phyloP scores from a whole-genome alignment of 148 eudicot genomes.

The Tetragonia tetragonoides region DNA sequence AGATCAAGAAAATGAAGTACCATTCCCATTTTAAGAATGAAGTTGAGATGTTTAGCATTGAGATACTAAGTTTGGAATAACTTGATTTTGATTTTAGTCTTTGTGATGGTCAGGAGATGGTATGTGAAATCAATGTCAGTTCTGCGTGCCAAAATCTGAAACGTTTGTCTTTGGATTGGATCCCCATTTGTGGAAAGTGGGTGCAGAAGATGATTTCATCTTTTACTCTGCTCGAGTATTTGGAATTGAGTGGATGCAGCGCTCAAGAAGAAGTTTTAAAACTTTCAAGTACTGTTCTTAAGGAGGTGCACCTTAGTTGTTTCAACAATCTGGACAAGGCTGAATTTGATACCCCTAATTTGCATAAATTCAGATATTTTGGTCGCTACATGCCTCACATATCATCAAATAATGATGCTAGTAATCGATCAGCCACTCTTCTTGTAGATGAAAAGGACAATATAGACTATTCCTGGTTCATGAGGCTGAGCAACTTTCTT shows the following conservation, averaged over 20 bases:
- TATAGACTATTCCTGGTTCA: not conserved
- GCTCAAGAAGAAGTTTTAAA: not conserved
- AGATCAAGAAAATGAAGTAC: not conserved
- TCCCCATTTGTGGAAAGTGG: not conserved
- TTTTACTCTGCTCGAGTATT: not conserved
- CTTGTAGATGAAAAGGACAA: not conserved
- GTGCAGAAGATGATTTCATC: not conserved
- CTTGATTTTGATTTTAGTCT: not conserved
- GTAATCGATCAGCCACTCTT: not conserved
- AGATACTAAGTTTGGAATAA: not conserved
- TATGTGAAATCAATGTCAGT: not conserved
- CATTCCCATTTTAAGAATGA: not conserved
- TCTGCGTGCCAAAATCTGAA: slow-evolving; percentile 1
- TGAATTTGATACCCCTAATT: not conserved
- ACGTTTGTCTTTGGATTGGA: not conserved
- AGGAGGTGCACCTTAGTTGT: not conserved
- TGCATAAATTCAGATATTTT: not conserved
- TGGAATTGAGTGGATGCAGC: not conserved
- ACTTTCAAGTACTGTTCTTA: not conserved
- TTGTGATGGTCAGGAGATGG: not conserved
- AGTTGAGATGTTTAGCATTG: not conserved
- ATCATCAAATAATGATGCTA: not conserved
- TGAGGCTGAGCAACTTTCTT: no score
- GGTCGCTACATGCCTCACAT: not conserved
- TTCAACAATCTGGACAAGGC: not conserved